These are phyloP conservation scores for Macrolepiota fuliginosa DNA, from an alignment of 768 basidiomycete species.

Conservation along the genomic window DNA sequence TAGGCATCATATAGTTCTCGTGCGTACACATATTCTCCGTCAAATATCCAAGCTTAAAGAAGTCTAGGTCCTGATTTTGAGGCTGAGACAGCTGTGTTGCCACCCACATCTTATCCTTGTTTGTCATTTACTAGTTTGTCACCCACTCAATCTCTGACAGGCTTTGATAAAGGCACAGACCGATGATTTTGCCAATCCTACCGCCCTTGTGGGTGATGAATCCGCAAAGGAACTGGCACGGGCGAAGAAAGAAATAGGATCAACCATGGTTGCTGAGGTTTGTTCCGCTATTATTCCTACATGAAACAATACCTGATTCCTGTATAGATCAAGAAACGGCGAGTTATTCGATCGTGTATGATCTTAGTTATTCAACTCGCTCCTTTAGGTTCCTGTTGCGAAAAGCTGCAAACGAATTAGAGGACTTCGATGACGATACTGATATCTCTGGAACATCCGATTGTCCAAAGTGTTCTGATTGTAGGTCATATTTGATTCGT, in stretches of 20 bases:
- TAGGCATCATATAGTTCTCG: slow-evolving; percentile 49
- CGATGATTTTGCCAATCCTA: slow-evolving; percentile 49
- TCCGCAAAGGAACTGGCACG: slow-evolving; percentile 56
- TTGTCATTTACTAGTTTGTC: slow-evolving; percentile 18
- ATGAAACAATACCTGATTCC: background rate
- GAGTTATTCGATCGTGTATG: background rate
- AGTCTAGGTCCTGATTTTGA: slow-evolving; percentile 65
- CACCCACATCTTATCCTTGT: slow-evolving; percentile 73
- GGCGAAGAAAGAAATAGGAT: slow-evolving; percentile 47
- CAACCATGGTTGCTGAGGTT: slow-evolving; percentile 39
- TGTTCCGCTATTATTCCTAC: background rate
- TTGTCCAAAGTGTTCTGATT: slow-evolving; percentile 70
- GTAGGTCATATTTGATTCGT: slow-evolving; percentile 29
- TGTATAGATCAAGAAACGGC: slow-evolving; percentile 15
- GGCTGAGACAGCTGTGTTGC: slow-evolving; percentile 70
- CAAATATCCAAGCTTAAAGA: background rate
- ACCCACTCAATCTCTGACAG: background rate
- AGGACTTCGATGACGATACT: slow-evolving; percentile 46
- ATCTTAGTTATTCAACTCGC: background rate
- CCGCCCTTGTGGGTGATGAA: slow-evolving; percentile 42
- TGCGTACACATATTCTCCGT: slow-evolving; percentile 18
- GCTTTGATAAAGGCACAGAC: slow-evolving; percentile 9
- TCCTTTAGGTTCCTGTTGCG: slow-evolving; percentile 43
- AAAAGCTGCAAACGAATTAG: slow-evolving; percentile 38
- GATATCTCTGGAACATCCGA: slow-evolving; percentile 37